phyloP scores from a whole-genome alignment of 148 eudicot genomes.

The Suaeda aralocaspica region DNA sequence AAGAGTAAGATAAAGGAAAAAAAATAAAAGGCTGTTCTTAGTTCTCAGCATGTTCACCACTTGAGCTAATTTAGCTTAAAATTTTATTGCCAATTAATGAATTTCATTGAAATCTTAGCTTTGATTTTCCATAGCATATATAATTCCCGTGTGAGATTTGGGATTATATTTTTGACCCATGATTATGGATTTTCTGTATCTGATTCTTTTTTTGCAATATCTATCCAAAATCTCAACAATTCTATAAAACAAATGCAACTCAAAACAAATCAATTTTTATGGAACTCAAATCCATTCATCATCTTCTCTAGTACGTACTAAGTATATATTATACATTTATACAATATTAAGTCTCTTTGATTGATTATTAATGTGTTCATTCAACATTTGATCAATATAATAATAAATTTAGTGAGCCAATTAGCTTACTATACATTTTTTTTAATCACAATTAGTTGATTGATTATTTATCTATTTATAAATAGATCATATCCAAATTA shows the following conservation, averaged over 20 bases:
- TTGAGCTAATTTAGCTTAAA: background rate
- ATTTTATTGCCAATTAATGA: background rate
- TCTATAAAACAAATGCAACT: background rate
- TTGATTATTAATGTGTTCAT: no score
- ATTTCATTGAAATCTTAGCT: background rate
- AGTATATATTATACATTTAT: no score
- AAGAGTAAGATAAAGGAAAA: no score
- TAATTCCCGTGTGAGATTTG: slow-evolving; percentile 7
- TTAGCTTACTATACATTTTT: no score
- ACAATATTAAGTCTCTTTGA: no score
- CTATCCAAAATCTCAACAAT: background rate
- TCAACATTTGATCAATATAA: no score
- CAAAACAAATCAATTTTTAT: slow-evolving; percentile 2
- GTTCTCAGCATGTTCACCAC: background rate
- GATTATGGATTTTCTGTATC: slow-evolving; percentile 1
- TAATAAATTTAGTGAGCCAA: background rate
- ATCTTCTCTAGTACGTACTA: no score
- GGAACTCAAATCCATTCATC: background rate
- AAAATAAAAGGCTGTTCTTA: no score
- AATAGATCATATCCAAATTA: no score
- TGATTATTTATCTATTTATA: no score
- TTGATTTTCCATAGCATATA: slow-evolving; percentile 1
- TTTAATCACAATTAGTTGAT: no score
- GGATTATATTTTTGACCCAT: background rate
- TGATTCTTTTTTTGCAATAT: slow-evolving; percentile 14